These are phyloP conservation scores for Cercospora sp. DNA, from an alignment of 2,329 filamentous ascomycete species.

Conservation along the genomic window DNA sequence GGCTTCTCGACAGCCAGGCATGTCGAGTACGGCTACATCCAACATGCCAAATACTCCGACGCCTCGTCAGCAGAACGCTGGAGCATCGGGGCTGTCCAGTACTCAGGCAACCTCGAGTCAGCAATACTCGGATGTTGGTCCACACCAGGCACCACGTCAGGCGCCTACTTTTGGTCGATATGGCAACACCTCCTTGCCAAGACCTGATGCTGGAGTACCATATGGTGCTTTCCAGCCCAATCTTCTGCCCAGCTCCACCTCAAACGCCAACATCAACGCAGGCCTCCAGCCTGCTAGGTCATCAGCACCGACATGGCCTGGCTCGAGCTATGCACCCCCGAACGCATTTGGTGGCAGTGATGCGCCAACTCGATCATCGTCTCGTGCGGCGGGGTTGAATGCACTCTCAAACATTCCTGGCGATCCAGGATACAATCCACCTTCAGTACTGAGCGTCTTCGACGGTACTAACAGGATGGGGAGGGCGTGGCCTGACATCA, in stretches of 20 bases:
- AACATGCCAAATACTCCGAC: background rate
- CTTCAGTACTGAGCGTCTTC: background rate
- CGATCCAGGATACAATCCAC: background rate
- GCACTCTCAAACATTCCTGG: background rate
- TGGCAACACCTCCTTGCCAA: background rate
- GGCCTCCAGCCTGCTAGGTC: background rate
- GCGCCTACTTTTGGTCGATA: background rate
- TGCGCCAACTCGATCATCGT: background rate
- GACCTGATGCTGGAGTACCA: background rate
- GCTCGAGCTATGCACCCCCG: background rate
- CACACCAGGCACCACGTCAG: no score
- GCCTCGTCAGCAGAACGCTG: background rate
- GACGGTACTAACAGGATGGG: no score
- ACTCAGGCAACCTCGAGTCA: background rate
- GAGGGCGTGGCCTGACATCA: no score
- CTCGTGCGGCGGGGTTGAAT: background rate
- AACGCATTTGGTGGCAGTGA: background rate
- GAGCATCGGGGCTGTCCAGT: no score
- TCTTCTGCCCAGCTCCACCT: background rate
- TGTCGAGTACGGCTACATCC: background rate
- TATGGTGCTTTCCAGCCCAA: background rate
- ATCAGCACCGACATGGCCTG: background rate
- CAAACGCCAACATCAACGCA: background rate
- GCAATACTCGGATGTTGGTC: background rate
- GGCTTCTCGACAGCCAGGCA: background rate